A percentile compares a stretch with the other conserved stretches of the same genome.
Conservation (phyloP, 225 moss, liverwort and hornwort genomes). For the Lunularia cruciata region DNA sequence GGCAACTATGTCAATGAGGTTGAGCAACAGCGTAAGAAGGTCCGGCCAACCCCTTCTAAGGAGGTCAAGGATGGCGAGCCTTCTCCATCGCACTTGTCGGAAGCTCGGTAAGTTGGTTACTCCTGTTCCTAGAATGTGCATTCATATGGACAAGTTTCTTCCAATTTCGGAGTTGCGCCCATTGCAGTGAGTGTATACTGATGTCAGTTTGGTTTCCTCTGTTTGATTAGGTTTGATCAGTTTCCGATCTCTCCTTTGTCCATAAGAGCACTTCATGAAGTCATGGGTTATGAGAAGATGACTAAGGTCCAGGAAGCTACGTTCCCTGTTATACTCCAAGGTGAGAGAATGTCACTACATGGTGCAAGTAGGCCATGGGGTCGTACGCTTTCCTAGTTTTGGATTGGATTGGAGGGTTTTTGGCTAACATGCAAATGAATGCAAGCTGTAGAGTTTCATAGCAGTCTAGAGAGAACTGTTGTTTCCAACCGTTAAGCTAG, state of each 20-base stretch:
- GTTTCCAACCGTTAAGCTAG: too few relatives aligned
- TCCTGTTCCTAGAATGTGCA: not conserved
- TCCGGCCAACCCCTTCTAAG: slow-evolving; percentile 30
- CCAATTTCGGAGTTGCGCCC: too few relatives aligned
- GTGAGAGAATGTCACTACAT: too few relatives aligned
- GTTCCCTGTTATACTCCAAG: slow-evolving; percentile 77
- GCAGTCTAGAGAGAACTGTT: too few relatives aligned
- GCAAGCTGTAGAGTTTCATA: too few relatives aligned
- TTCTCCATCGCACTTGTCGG: slow-evolving; percentile 64
- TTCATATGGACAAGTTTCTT: not conserved
- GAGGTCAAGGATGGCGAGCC: slow-evolving; percentile 48
- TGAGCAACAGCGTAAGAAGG: slow-evolving; percentile 63
- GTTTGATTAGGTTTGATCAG: slow-evolving; percentile 58
- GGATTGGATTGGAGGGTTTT: too few relatives aligned
- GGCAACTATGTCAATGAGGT: not conserved
- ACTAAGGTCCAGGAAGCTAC: slow-evolving; percentile 90
- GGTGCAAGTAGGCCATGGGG: too few relatives aligned
- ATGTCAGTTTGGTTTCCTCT: not conserved
- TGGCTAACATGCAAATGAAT: too few relatives aligned
- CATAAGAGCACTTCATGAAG: slow-evolving; percentile 80
- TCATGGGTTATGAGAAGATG: slow-evolving; percentile 93
- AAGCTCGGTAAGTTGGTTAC: slow-evolving; percentile 45
- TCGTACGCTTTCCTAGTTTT: too few relatives aligned
- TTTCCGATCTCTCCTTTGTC: slow-evolving; percentile 75
- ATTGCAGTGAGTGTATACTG: too few relatives aligned